Evolutionary conservation across 768 basidiomycete genomes (phyloP), one percentile per base, ranked within the genome.

Genomic region (Suillus brevipes): DNA sequence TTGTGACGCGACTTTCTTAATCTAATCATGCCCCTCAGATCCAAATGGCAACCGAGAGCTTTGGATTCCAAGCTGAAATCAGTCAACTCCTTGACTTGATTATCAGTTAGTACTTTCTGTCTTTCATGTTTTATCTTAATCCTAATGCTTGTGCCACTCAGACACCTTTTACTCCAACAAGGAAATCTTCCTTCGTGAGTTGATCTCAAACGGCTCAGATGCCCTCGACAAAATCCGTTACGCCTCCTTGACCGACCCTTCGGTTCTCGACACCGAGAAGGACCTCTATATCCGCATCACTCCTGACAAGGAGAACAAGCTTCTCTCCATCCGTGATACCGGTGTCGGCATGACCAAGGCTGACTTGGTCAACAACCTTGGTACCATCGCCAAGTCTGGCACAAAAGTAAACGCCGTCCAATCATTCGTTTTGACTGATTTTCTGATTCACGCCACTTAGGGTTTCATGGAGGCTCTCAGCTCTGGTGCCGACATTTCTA

Each of bases 81-180:
- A 92, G 90, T 78, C 97, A 99, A 82, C 85, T 98, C 73, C 87
- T 99, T 70, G 97, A 99, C 85, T 83, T 99, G 77, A 99, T 99
- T 85, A 98, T 99, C 87, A 98, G 92, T 94, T 74, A 65, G 92
- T 81, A 13, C 62, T 61, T 53, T 28, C 4, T 47, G 34, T 66
- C 55, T 18, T 61, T 25, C 31, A 62, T 70, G 60, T 31, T 9
- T 9, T 13, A 13, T 53, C 57, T 13, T 34, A 28, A 10, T 55
- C 23, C 72, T 43, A 25, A 58, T 58, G 8, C 25, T 14, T 40
- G 8, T 60, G 16, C 59, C 55, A 12, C n/a, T 23, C 69, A 94
- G 92, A 98, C 86, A 98, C 97, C 68, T 99, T 99, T 89, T 99
- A 99, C 89, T 97, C 95, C 67, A 98, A 99, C 90, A 99, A 99